phyloP scores from a whole-genome alignment of 75 land plant genomes.

The Picea sitchensis region DNA sequence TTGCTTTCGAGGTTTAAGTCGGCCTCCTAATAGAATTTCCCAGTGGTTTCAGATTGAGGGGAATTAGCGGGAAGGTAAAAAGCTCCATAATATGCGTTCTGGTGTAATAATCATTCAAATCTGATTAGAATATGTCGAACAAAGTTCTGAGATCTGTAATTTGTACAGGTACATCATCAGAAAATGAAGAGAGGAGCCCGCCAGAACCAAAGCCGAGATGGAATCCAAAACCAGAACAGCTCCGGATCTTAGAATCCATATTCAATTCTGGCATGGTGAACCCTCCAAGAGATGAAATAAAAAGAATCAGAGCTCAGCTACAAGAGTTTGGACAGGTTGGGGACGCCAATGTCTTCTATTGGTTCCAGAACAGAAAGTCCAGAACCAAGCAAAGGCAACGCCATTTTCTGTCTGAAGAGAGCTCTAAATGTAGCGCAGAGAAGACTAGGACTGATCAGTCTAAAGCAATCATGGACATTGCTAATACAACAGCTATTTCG shows the following conservation, averaged over 20 bases:
- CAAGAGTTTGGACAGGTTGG: slow-evolving; percentile 15
- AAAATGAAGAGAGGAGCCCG: too few species aligned
- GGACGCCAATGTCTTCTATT: slow-evolving; percentile 25
- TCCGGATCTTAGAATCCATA: slow-evolving; percentile 14
- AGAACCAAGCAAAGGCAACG: slow-evolving; percentile 62
- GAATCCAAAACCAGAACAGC: slow-evolving; percentile 21
- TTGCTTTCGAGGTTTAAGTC: too few species aligned
- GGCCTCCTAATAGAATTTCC: too few species aligned
- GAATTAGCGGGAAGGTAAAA: too few species aligned
- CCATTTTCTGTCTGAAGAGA: slow-evolving; percentile 30
- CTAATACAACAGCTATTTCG: not conserved
- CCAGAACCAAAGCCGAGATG: slow-evolving; percentile 7
- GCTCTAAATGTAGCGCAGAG: too few species aligned
- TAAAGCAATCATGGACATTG: not conserved
- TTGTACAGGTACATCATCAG: too few species aligned
- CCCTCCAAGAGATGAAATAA: slow-evolving; percentile 10
- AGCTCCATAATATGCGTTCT: too few species aligned
- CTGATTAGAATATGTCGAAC: too few species aligned
- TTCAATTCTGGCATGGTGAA: slow-evolving; percentile 11
- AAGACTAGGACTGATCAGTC: not conserved
- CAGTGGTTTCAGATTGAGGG: too few species aligned
- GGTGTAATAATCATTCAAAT: too few species aligned
- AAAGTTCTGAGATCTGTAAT: too few species aligned
- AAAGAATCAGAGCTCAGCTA: slow-evolving; percentile 5
- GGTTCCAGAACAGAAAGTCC: slow-evolving; percentile 46